Evolutionary conservation across 768 basidiomycete genomes (phyloP), one percentile per base, ranked within the genome.

Genomic region (Trametes cinnabarina): DNA sequence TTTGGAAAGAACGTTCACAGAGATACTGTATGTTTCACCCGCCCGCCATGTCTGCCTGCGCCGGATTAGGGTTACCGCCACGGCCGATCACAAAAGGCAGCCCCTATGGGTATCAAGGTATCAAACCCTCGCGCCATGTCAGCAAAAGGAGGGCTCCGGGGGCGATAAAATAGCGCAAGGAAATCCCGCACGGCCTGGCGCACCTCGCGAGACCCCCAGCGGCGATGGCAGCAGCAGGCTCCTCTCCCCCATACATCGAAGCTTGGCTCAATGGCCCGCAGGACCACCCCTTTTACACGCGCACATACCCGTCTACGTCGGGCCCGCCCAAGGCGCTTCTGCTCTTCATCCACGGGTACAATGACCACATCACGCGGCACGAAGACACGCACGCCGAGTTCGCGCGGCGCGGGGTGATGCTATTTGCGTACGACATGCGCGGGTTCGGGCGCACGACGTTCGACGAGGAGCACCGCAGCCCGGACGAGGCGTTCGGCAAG

Each of bases 391-490:
- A 90, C 65, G 75, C 78, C 9, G 63, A 72, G 4, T 77, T 85
- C 58, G 73, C 82, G 6, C 72, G 76, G 22, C 75, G 73, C 44
- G 82, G 78, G 1, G 75, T 91, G 55, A 78, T 79, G 19, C 76
- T 90, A 34, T 89, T 90, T 63, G 72, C 87, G 0, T 86, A 80
- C 63, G 90, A 91, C 74, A 85, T 88, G 69, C 83, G 90, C 47
- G 90, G 90, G 0, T 92, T 85, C 62, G 90, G 90, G 1, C 75
- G 79, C 53, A 91, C 89, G 2, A 87, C 82, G 1, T 76, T 77
- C 57, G 88, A 90, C 66, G 70, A 68, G 20, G 71, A 74, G 54
- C 69, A 80, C 61, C 82, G 78, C 70, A 82, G 81, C 69, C 80
- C 78, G 59, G 66, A 68, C 43, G 82, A 82, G 58, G 63, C 76